Evolutionary conservation across 345 rosid species (phyloP).

Genomic region (Brassica incana): DNA sequence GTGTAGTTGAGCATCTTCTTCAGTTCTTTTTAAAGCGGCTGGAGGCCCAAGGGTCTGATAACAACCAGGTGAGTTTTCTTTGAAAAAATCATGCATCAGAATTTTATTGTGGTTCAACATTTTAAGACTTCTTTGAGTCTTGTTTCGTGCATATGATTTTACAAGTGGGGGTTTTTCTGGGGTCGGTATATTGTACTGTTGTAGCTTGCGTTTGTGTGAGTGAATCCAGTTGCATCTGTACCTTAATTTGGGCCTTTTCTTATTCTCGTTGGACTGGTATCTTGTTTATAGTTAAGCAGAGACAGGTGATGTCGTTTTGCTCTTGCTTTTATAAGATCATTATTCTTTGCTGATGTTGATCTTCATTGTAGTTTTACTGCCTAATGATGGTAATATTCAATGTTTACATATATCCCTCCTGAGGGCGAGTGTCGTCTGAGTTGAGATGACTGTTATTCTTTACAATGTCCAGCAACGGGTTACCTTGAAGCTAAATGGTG

Average conservation of each 20-base stretch:
- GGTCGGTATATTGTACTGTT: conserved; percentile 9
- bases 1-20: conserved; percentile 78
- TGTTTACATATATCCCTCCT: neutral
- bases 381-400: neutral
- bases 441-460: conserved; percentile 14
- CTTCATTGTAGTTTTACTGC: conserved; percentile 7
- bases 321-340: conserved; percentile 19
- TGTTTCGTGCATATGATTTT: conserved; percentile 13
- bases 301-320: conserved; percentile 3
- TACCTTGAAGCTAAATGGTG: conserved; percentile 7
- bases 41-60: conserved; percentile 68
- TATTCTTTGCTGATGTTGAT: neutral
- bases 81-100: conserved; percentile 4
- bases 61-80: conserved; percentile 72
- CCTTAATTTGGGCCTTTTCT: neutral
- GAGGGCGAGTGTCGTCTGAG: conserved; percentile 13
- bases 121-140: conserved; percentile 5
- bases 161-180: conserved; percentile 3
- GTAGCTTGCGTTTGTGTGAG: conserved; percentile 26
- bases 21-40: conserved; percentile 82
- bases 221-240: conserved; percentile 12
- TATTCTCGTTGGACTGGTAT: conserved; percentile 15
- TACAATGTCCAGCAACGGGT: conserved; percentile 3
- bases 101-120: neutral
- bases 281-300: conserved; percentile 9